These are phyloP conservation scores for Phytopythium kandeliae DNA, from an alignment of 352 stramenopile genomes.

Conservation along the genomic window DNA sequence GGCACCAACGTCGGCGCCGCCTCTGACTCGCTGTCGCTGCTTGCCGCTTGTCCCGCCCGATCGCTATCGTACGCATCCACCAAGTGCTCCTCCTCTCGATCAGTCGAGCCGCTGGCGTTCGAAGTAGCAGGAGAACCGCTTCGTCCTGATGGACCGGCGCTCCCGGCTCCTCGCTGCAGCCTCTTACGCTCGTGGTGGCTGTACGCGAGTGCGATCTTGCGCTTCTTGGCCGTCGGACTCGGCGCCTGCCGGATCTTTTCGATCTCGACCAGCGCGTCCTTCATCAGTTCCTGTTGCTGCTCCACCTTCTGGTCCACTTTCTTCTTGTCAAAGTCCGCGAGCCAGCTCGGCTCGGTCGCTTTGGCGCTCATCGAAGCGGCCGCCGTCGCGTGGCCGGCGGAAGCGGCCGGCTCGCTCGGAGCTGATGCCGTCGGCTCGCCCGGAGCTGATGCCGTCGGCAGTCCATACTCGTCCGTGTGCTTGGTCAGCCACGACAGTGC, in stretches of 20 bases:
- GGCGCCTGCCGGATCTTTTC: slow-evolving; percentile 44
- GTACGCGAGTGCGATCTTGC: slow-evolving; percentile 60
- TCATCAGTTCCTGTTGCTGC: slow-evolving; percentile 35
- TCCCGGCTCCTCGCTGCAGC: slow-evolving; percentile 7
- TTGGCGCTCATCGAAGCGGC: neutral
- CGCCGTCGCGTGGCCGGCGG: neutral
- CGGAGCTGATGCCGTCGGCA: slow-evolving; percentile 19
- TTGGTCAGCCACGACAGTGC: slow-evolving; percentile 77
- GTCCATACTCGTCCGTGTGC: slow-evolving; percentile 71
- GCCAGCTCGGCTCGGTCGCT: slow-evolving; percentile 42
- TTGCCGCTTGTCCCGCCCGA: slow-evolving; percentile 7
- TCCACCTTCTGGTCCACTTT: slow-evolving; percentile 30
- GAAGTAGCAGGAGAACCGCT: neutral
- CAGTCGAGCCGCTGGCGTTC: slow-evolving; percentile 3
- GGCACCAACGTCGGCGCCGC: neutral
- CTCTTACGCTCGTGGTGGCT: slow-evolving; percentile 56
- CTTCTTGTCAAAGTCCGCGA: slow-evolving; percentile 53
- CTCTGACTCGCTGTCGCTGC: slow-evolving; percentile 30
- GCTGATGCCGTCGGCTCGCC: neutral
- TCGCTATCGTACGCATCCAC: slow-evolving; percentile 81
- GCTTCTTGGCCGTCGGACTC: slow-evolving; percentile 43
- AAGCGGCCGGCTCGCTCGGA: slow-evolving; percentile 1
- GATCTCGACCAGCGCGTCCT: slow-evolving; percentile 50
- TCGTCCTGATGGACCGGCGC: neutral
- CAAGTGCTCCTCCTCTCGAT: slow-evolving; percentile 52